Conservation (phyloP, 2,329 filamentous ascomycete species). For the Fusarium protoensiforme region DNA sequence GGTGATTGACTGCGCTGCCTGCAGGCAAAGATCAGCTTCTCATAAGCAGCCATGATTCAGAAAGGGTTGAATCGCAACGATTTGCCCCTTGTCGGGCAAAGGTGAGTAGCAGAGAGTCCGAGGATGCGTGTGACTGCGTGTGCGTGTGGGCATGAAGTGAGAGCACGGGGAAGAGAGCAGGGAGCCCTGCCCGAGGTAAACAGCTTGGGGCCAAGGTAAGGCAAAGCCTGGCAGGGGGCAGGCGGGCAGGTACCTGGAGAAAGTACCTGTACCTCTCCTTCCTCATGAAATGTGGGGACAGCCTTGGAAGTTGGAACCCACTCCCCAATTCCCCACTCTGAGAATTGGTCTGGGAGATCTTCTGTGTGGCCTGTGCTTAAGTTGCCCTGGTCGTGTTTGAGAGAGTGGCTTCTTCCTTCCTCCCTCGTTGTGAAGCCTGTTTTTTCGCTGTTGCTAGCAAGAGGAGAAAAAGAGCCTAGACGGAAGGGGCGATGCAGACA, state of each 20-base stretch:
- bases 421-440: background rate
- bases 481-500: background rate
- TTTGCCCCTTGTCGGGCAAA: background rate
- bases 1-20: background rate
- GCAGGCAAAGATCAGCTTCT: constrained; percentile 1
- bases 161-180: background rate
- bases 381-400: background rate
- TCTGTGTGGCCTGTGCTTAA: constrained; percentile 26
- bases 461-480: background rate
- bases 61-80: background rate
- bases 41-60: background rate
- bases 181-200: background rate
- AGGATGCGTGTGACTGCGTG: background rate
- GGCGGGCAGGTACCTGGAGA: constrained; percentile 23
- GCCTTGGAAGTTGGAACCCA: background rate
- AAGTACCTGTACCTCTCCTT: constrained; percentile 29
- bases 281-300: constrained; percentile 15
- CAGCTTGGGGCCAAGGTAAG: background rate
- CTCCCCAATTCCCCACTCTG: constrained; percentile 31
- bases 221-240: background rate
- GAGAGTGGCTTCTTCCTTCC: background rate
- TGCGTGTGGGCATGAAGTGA: background rate
- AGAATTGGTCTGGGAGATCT: constrained; percentile 35
- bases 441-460: background rate
- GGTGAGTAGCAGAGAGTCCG: background rate